A percentile compares a stretch with the other conserved stretches of the same genome.
Conservation (phyloP, 2,329 filamentous ascomycete genomes). For the Fonsecaea pugnacius region DNA sequence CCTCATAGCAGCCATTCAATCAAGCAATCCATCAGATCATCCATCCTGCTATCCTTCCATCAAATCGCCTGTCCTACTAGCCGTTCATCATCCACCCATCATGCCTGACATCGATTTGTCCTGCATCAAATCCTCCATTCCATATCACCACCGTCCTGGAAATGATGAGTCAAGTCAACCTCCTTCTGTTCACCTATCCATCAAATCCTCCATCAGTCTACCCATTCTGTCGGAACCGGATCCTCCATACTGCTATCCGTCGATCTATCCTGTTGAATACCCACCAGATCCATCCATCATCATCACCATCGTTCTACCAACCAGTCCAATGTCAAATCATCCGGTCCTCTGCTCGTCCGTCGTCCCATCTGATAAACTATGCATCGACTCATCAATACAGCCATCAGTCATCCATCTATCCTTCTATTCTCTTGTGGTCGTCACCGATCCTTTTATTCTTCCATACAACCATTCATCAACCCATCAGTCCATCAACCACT, state of each 20-base stretch:
- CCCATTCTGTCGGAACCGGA: background rate
- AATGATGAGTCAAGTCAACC: background rate
- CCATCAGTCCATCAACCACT: background rate
- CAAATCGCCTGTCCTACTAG: background rate
- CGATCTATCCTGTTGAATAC: background rate
- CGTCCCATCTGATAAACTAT: background rate
- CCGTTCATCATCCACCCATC: background rate
- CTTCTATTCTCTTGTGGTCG: too few relatives aligned
- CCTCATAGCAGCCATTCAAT: slow-evolving; percentile 4
- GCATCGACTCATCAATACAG: background rate
- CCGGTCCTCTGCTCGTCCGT: too few relatives aligned
- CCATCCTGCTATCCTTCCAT: background rate
- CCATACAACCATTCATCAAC: background rate
- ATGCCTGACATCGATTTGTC: background rate
- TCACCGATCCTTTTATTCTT: background rate
- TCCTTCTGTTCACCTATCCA: background rate
- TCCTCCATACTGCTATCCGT: background rate
- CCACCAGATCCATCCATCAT: background rate
- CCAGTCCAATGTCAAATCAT: too few relatives aligned
- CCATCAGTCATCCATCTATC: background rate
- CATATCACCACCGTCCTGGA: background rate
- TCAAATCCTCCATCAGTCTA: background rate
- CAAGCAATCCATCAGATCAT: background rate
- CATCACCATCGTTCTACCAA: too few relatives aligned
- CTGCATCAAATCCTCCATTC: background rate